Conservation (phyloP, 768 basidiomycete genomes). For the Calocera viscosa region DNA sequence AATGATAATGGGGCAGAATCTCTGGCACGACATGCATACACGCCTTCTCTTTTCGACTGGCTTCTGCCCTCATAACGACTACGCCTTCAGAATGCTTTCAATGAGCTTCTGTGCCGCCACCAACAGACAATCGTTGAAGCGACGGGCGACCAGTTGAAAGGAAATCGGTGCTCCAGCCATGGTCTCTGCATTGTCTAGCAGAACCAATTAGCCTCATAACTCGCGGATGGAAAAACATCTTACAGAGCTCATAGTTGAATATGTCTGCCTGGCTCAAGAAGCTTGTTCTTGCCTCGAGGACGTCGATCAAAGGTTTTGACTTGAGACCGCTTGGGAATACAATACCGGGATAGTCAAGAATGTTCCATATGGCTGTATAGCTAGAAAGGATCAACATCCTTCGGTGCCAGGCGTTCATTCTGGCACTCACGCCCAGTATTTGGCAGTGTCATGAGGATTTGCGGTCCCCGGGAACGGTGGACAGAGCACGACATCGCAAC, state of each 20-base stretch:
- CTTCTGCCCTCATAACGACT: too few species aligned
- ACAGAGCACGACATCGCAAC: conserved; percentile 12
- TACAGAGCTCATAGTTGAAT: neutral
- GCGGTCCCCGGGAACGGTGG: conserved; percentile 9
- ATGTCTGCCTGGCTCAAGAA: conserved; percentile 15
- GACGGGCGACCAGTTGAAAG: conserved; percentile 16
- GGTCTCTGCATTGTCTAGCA: neutral
- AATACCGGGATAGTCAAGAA: conserved; percentile 21
- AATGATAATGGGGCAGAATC: too few species aligned
- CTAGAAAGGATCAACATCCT: conserved; percentile 14
- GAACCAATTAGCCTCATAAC: neutral
- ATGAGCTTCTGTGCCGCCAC: conserved; percentile 10
- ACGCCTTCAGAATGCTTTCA: neutral
- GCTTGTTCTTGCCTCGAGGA: neutral
- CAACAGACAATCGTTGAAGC: conserved; percentile 15
- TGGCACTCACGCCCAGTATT: conserved; percentile 14
- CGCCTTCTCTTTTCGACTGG: too few species aligned
- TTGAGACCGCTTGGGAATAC: conserved; percentile 20
- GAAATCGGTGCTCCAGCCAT: conserved; percentile 18
- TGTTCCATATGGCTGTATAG: conserved; percentile 23
- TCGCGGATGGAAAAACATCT: neutral
- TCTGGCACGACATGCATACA: too few species aligned
- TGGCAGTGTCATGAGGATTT: conserved; percentile 9
- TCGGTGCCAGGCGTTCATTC: neutral
- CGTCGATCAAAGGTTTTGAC: conserved; percentile 13